These are phyloP conservation scores for Kickxella alabastrina DNA, from an alignment of 192 early-diverging fungal species.

Conservation along the genomic window DNA sequence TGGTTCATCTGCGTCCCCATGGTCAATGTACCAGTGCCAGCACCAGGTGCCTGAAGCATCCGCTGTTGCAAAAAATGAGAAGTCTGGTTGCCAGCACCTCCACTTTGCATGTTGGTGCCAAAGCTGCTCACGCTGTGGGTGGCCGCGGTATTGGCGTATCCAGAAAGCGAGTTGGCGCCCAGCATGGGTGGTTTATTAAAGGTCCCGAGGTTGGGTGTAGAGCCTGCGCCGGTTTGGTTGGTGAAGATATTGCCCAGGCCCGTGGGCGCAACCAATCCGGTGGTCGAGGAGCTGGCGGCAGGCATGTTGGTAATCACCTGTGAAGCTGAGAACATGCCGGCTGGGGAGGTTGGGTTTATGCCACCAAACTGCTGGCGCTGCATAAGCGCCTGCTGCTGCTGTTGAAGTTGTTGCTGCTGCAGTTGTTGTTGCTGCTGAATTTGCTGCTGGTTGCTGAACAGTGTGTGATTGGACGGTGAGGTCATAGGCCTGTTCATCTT, in stretches of 20 bases:
- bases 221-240: slow-evolving; percentile 30
- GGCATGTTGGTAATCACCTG: slow-evolving; percentile 23
- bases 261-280: slow-evolving; percentile 6
- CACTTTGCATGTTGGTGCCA: slow-evolving; percentile 13
- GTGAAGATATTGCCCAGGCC: slow-evolving; percentile 15
- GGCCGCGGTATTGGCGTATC: slow-evolving; percentile 18
- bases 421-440: background rate
- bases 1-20: slow-evolving; percentile 7
- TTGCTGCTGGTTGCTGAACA: background rate
- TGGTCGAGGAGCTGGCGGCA: slow-evolving; percentile 30
- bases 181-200: slow-evolving; percentile 11
- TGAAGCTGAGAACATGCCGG: slow-evolving; percentile 18
- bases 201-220: slow-evolving; percentile 42
- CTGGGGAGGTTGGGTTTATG: background rate
- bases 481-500: slow-evolving; percentile 15
- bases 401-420: slow-evolving; percentile 5
- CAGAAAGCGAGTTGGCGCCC: slow-evolving; percentile 1
- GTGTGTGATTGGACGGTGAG: background rate
- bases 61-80: slow-evolving; percentile 11
- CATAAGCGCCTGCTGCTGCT: slow-evolving; percentile 1
- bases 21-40: slow-evolving; percentile 11
- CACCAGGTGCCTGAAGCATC: slow-evolving; percentile 4
- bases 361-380: slow-evolving; percentile 9
- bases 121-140: slow-evolving; percentile 34
- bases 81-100: slow-evolving; percentile 4